Conservation (phyloP, 2,329 filamentous ascomycete species). For the Fusarium verticillioides region DNA sequence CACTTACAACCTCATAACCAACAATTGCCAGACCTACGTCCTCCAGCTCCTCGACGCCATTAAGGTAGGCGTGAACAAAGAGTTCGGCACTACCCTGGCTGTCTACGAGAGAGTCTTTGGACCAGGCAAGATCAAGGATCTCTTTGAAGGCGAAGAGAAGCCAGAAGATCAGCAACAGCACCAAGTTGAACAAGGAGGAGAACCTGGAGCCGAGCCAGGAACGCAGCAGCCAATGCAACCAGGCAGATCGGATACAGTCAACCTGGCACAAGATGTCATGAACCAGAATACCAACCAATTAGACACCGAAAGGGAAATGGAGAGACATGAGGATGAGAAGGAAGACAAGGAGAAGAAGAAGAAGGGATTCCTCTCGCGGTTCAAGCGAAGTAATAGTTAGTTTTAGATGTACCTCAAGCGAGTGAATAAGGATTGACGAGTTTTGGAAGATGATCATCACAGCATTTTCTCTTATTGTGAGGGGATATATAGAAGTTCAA, state of each 20-base stretch:
- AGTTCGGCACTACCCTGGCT: constrained; percentile 65
- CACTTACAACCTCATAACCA: constrained; percentile 67
- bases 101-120: constrained; percentile 64
- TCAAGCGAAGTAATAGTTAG: constrained; percentile 13
- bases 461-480: too few relatives aligned
- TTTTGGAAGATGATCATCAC: too few relatives aligned
- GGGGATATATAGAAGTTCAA: too few relatives aligned
- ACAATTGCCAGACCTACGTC: constrained; percentile 70
- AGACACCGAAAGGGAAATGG: constrained; percentile 52
- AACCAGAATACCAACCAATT: constrained; percentile 64
- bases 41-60: constrained; percentile 64
- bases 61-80: constrained; percentile 59
- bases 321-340: constrained; percentile 14
- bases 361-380: constrained; percentile 22
- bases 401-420: too few relatives aligned
- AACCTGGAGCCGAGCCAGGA: not conserved
- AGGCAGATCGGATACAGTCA: constrained; percentile 55
- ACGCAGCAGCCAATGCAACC: constrained; percentile 4
- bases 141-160: constrained; percentile 56
- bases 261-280: constrained; percentile 63
- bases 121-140: constrained; percentile 60
- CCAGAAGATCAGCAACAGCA: not conserved
- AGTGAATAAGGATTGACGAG: too few relatives aligned
- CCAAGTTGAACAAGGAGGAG: not conserved
- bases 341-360: constrained; percentile 23